A percentile compares a stretch with the other conserved stretches of the same genome.
These are phyloP conservation scores for Xylariaceae sp. DNA, from an alignment of 2,329 filamentous ascomycete genomes.

Conservation along the genomic window DNA sequence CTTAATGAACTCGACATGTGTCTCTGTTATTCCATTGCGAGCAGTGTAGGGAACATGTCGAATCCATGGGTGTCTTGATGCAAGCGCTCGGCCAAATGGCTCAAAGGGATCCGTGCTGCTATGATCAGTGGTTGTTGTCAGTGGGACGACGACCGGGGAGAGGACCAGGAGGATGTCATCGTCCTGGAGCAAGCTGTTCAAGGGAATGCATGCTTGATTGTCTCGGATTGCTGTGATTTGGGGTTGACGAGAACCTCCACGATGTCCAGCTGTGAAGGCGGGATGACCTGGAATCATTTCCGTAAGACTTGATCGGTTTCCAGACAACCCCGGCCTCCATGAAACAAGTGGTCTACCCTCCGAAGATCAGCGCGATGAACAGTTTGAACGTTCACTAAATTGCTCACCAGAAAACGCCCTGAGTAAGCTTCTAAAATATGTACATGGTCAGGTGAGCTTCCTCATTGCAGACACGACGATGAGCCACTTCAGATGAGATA, in stretches of 20 bases:
- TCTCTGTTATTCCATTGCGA: slow-evolving; percentile 57
- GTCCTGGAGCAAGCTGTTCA: slow-evolving; percentile 42
- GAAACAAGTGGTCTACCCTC: slow-evolving; percentile 13
- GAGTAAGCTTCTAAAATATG: slow-evolving; percentile 13
- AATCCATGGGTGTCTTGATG: slow-evolving; percentile 55
- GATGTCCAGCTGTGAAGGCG: slow-evolving; percentile 25
- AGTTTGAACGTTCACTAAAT: not conserved
- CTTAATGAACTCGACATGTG: slow-evolving; percentile 60
- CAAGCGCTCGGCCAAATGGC: slow-evolving; percentile 61
- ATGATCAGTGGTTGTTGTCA: slow-evolving; percentile 38
- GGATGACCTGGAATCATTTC: slow-evolving; percentile 31
- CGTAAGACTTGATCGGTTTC: slow-evolving; percentile 21
- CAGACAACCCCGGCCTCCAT: slow-evolving; percentile 24
- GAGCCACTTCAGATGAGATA: not conserved
- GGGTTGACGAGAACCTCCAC: slow-evolving; percentile 27
- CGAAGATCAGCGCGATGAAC: slow-evolving; percentile 4
- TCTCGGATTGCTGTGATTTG: slow-evolving; percentile 28
- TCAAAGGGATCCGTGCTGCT: slow-evolving; percentile 65
- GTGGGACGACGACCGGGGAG: slow-evolving; percentile 52
- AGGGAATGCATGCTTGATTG: slow-evolving; percentile 40
- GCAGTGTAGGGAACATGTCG: slow-evolving; percentile 70
- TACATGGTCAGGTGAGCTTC: slow-evolving; percentile 15
- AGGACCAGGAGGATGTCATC: slow-evolving; percentile 58
- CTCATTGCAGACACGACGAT: slow-evolving; percentile 3
- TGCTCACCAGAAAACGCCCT: slow-evolving; percentile 10